Conservation (phyloP, 768 basidiomycete genomes). For the Boletus edulis region DNA sequence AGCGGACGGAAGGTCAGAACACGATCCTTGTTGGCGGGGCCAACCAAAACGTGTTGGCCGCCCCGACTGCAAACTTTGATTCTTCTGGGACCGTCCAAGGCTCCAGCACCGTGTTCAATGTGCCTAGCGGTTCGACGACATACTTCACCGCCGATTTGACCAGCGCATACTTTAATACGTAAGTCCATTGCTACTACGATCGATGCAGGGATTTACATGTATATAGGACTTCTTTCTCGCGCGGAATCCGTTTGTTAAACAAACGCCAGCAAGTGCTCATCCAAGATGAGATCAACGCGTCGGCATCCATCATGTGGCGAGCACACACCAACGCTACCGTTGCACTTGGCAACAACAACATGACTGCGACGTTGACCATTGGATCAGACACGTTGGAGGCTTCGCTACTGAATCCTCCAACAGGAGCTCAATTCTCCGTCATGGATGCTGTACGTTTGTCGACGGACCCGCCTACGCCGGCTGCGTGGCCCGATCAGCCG, state of each 20-base stretch:
- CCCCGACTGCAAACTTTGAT: constrained; percentile 56
- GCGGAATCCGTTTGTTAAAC: constrained; percentile 85
- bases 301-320: constrained; percentile 73
- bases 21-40: constrained; percentile 70
- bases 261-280: constrained; percentile 83
- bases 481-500: constrained; percentile 57
- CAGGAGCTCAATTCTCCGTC: constrained; percentile 63
- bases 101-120: constrained; percentile 73
- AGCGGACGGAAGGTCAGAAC: constrained; percentile 97
- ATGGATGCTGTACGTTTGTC: constrained; percentile 52
- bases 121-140: constrained; percentile 68
- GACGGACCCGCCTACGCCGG: constrained; percentile 63
- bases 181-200: constrained; percentile 30
- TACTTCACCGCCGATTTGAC: constrained; percentile 79
- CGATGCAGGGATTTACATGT: constrained; percentile 9
- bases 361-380: constrained; percentile 72
- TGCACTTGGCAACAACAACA: constrained; percentile 49
- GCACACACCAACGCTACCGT: constrained; percentile 95
- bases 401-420: constrained; percentile 61
- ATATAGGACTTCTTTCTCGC: constrained; percentile 64
- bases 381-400: constrained; percentile 67
- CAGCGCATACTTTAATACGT: constrained; percentile 74
- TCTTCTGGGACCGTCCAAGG: constrained; percentile 68
- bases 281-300: constrained; percentile 83
- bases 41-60: constrained; percentile 79